Evolutionary conservation across 73 alveolate species (phyloP).

Genomic region (Vitrella brassicaformis): DNA sequence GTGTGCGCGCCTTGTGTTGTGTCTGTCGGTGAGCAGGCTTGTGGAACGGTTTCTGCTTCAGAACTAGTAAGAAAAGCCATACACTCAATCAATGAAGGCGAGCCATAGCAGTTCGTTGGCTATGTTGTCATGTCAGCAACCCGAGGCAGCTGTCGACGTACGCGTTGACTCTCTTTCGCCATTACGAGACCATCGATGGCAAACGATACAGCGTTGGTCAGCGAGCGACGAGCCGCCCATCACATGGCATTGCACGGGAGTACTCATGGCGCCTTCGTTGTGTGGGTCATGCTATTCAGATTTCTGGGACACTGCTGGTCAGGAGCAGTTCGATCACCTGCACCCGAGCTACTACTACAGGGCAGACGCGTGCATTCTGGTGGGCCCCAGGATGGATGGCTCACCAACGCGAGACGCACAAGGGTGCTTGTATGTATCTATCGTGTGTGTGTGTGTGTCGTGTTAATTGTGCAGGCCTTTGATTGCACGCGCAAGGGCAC

Average conservation of each 20-base stretch:
- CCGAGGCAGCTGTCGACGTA: slow-evolving; percentile 39
- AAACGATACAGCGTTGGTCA: not conserved
- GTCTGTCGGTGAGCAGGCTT: slow-evolving; percentile 1
- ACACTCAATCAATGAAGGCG: not conserved
- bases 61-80: not conserved
- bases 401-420: too few species aligned
- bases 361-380: slow-evolving; percentile 80
- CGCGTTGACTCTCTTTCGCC: slow-evolving; percentile 59
- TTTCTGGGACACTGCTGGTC: slow-evolving; percentile 94
- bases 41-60: slow-evolving; percentile 29
- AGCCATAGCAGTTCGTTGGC: not conserved
- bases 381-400: too few species aligned
- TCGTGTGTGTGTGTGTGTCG: too few species aligned
- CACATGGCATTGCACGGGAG: not conserved
- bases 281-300: slow-evolving; percentile 4
- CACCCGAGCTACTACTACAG: slow-evolving; percentile 74
- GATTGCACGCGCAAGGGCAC: slow-evolving; percentile 79
- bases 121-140: not conserved
- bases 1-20: not conserved
- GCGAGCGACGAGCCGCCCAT: not conserved
- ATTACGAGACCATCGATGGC: slow-evolving; percentile 50
- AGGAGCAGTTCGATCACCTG: slow-evolving; percentile 72
- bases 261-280: not conserved
- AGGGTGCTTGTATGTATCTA: too few species aligned
- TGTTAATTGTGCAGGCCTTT: slow-evolving; percentile 48